phyloP scores from a whole-genome alignment of 495 filamentous ascomycete species.

The Xylaria acuta region DNA sequence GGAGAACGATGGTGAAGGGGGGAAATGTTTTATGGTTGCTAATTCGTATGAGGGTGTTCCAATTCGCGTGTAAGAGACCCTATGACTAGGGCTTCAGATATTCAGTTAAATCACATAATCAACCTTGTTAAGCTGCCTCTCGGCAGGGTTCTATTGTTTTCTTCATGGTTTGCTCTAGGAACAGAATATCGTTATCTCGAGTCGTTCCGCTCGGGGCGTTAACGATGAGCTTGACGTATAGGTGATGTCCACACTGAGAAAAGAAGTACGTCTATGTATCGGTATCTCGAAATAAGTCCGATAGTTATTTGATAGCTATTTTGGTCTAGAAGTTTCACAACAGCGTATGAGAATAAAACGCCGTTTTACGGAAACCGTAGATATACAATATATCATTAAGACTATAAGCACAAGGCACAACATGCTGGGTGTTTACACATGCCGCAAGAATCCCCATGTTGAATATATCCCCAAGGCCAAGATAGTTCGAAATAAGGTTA shows the following conservation, averaged over 20 bases:
- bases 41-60: neutral
- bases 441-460: neutral
- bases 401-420: neutral
- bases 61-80: neutral
- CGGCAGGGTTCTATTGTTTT: neutral
- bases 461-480: neutral
- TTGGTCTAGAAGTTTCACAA: neutral
- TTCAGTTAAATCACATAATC: neutral
- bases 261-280: neutral
- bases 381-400: neutral
- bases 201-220: neutral
- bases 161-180: neutral
- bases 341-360: neutral
- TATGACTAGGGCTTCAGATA: neutral
- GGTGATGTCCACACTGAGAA: neutral
- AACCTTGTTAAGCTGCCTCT: neutral
- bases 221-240: neutral
- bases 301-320: neutral
- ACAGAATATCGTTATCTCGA: neutral
- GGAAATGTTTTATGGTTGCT: neutral
- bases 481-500: neutral
- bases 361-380: neutral
- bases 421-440: neutral
- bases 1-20: neutral
- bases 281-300: neutral